Conservation (phyloP, 306 rosid species). For the Crataegus laevigata region DNA sequence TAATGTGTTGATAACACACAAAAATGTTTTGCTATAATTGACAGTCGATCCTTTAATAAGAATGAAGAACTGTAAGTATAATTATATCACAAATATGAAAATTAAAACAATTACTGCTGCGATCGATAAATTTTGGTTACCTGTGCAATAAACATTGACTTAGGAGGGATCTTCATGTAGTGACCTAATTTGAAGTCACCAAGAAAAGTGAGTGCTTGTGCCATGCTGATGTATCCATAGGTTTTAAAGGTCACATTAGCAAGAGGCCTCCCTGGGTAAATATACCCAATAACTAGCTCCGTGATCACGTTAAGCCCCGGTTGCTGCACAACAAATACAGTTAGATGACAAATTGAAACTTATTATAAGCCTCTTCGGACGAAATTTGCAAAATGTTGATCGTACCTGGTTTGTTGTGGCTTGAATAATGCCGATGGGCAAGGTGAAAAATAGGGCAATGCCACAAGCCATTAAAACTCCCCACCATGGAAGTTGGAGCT, state of each 20-base stretch:
- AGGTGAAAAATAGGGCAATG: conserved; percentile 67
- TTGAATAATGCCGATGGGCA: conserved; percentile 81
- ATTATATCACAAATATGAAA: neutral
- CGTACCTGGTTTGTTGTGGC: conserved; percentile 78
- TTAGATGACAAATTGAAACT: neutral
- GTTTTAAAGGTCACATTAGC: conserved; percentile 92
- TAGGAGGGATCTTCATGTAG: conserved; percentile 93
- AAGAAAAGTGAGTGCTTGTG: conserved; percentile 64
- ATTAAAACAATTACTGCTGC: neutral
- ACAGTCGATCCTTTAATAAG: neutral
- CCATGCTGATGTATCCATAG: conserved; percentile 85
- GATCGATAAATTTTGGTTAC: conserved; percentile 9
- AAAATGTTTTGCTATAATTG: too few species aligned
- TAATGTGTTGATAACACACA: too few species aligned
- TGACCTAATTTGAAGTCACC: conserved; percentile 83
- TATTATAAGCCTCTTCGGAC: neutral
- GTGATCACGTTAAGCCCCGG: conserved; percentile 83
- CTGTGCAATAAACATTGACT: conserved; percentile 76
- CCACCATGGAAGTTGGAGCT: conserved; percentile 99
- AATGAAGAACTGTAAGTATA: neutral
- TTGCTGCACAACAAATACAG: conserved; percentile 46
- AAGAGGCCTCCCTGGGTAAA: conserved; percentile 81
- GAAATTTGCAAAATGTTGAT: neutral
- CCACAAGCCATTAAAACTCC: conserved; percentile 60
- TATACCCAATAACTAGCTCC: conserved; percentile 71